Percentiles rank a stretch among this genome's conserved stretches.
Evolutionary conservation across 768 basidiomycete species (phyloP).

Genomic region (Termitomyces sp.): DNA sequence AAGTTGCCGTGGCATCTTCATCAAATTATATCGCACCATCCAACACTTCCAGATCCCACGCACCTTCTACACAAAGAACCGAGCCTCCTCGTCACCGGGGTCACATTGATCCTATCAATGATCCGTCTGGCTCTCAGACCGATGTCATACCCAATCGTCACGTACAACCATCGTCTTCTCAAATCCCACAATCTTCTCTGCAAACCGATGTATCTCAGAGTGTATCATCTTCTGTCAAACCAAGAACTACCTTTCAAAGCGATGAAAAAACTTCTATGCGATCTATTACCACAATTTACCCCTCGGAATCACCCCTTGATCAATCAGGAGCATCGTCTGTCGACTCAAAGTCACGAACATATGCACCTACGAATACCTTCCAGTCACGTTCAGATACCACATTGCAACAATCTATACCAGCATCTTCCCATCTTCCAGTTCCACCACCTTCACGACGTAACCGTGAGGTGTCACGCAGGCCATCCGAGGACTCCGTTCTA

Average conservation of each 20-base stretch:
- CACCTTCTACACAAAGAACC: background rate
- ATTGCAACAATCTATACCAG: slow-evolving; percentile 3
- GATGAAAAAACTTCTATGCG: background rate
- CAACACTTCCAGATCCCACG: background rate
- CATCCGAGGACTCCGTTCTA: slow-evolving; percentile 50
- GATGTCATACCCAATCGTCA: slow-evolving; percentile 2
- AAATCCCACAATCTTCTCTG: slow-evolving; percentile 7
- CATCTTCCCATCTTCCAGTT: slow-evolving; percentile 7
- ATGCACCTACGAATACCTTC: background rate
- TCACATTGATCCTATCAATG: background rate
- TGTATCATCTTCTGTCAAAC: slow-evolving; percentile 9
- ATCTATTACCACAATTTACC: background rate
- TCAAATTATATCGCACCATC: background rate
- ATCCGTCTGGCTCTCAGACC: slow-evolving; percentile 2
- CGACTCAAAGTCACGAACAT: background rate
- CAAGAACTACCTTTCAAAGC: background rate
- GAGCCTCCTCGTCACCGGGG: slow-evolving; percentile 2
- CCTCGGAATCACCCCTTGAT: slow-evolving; percentile 3
- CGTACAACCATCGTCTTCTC: slow-evolving; percentile 12
- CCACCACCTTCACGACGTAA: slow-evolving; percentile 5
- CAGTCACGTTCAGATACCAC: slow-evolving; percentile 1
- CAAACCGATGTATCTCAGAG: slow-evolving; percentile 10
- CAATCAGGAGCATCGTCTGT: background rate
- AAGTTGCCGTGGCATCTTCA: background rate
- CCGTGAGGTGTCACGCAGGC: slow-evolving; percentile 27